Base-by-base conservation (phyloP, 257 asterid species). In the Linaria vulgaris region DNA sequence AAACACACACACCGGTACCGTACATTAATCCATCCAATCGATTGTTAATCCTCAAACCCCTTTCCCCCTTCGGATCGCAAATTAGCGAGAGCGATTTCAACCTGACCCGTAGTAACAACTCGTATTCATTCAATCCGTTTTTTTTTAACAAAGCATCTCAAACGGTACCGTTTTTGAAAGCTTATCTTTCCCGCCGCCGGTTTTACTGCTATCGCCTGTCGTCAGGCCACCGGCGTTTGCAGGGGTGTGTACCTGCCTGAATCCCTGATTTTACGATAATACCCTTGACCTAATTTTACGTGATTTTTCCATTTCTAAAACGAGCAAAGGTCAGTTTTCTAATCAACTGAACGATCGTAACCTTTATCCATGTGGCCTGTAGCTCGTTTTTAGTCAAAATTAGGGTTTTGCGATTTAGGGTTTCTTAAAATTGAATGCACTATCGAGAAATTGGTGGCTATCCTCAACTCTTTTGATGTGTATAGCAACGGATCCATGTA, bases 131-230 rank as follows among this genome's bases (percentile, higher is more conserved):
- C 37, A 6, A 2, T 30, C 6, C 3, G 5, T 2, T 3, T 30
- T 30, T 2, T 6, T 2, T 2, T 2, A 6, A 3, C 3, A 30
- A 30, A 30, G 37, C 41, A 4, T 8, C 10, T 1, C 1, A 56
- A 66, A 78, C 87, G 91, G 70, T 79, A 68, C 17, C 95, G 89
- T 78, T 76, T 81, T 68, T n/a, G 9, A 72, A 75, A 75, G 69
- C 74, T 71, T 53, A 58, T 57, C 63, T 76, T 82, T 76, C 78
- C 86, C 92, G 90, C 87, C 90, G 96, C 82, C 82, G 84, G 82
- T 70, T 68, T 56, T 68, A 70, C 68, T 59, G 72, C 45, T 60
- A 68, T 56, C 63, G 69, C 68, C 24, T 69, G 70, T 70, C 66
- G 39, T 72, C 80, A 64, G 69, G 78, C 34, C 37, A 14, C 77